Evolutionary conservation across 2,329 filamentous ascomycete species (phyloP).

Genomic region (Diaporthe ampelina): DNA sequence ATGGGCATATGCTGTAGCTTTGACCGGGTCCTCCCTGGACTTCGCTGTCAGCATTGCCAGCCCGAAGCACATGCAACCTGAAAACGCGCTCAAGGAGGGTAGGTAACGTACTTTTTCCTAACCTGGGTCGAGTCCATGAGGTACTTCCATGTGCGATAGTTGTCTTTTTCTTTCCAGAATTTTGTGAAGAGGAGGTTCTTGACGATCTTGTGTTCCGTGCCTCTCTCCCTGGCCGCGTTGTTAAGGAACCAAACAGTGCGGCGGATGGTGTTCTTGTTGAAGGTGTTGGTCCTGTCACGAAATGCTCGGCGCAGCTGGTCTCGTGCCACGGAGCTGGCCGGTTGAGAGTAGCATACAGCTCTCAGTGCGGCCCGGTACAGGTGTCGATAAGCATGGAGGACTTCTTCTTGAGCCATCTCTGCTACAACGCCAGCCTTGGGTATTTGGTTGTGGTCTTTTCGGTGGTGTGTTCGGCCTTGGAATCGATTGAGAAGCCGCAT

Average conservation of each 20-base stretch:
- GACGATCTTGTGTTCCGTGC: slow-evolving; percentile 79
- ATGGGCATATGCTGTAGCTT: slow-evolving; percentile 63
- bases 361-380: slow-evolving; percentile 77
- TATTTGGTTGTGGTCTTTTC: background rate
- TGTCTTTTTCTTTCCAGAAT: slow-evolving; percentile 50
- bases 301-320: slow-evolving; percentile 73
- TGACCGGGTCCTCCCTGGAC: slow-evolving; percentile 41
- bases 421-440: background rate
- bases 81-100: slow-evolving; percentile 33
- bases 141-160: slow-evolving; percentile 41
- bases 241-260: slow-evolving; percentile 80
- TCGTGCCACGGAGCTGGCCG: slow-evolving; percentile 73
- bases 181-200: slow-evolving; percentile 70
- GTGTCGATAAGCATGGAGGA: slow-evolving; percentile 77
- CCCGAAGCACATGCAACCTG: background rate
- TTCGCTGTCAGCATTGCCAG: slow-evolving; percentile 40
- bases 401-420: slow-evolving; percentile 55
- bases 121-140: background rate
- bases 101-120: slow-evolving; percentile 43
- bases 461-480: background rate
- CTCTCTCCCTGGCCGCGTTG: slow-evolving; percentile 72
- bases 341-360: slow-evolving; percentile 79
- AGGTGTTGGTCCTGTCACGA: slow-evolving; percentile 59
- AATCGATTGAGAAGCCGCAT: background rate
- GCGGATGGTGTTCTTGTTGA: slow-evolving; percentile 66